Percentiles rank a stretch among this genome's conserved stretches.
phyloP scores from a whole-genome alignment of 306 rosid genomes.

The Comarum palustre region DNA sequence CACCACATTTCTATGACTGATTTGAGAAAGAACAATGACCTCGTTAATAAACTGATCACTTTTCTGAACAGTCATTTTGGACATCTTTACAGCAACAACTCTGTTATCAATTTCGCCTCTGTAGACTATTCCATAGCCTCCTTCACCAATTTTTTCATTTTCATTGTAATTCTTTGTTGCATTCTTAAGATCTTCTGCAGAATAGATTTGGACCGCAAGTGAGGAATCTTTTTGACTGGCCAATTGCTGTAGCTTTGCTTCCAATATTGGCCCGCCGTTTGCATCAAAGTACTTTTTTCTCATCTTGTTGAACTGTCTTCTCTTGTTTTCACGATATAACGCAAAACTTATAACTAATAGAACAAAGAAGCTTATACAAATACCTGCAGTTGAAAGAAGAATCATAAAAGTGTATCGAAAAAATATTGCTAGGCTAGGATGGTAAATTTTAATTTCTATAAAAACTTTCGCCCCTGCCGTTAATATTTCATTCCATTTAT shows the following conservation, averaged over 20 bases:
- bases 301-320: not conserved
- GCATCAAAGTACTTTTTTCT: slow-evolving; percentile 19
- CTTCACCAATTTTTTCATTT: not conserved
- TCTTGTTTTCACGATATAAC: not conserved
- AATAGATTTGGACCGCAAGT: not conserved
- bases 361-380: not conserved
- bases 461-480: too few relatives aligned
- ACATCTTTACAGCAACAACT: not conserved
- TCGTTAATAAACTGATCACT: not conserved
- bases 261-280: slow-evolving; percentile 15
- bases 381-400: slow-evolving; percentile 8
- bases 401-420: not conserved
- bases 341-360: not conserved
- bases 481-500: too few relatives aligned
- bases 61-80: not conserved
- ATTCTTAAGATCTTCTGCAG: not conserved
- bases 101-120: not conserved
- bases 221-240: not conserved
- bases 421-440: too few relatives aligned
- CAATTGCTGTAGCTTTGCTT: not conserved
- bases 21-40: not conserved
- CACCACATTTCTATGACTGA: not conserved
- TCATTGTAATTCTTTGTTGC: not conserved
- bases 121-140: not conserved
- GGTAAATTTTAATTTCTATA: too few relatives aligned